phyloP scores from a whole-genome alignment of 306 rosid species.

The Glycine soja region DNA sequence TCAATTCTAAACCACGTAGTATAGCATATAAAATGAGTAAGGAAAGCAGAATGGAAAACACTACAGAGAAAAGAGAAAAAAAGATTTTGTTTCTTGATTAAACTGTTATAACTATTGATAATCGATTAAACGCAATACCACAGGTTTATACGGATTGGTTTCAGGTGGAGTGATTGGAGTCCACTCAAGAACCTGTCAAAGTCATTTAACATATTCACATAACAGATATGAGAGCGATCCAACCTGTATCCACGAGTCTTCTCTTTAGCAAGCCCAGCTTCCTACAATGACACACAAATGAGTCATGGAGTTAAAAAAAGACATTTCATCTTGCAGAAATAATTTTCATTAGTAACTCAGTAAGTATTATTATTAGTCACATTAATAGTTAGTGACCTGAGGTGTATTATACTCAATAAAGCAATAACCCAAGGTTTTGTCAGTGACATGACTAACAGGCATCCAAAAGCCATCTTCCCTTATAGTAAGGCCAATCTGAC shows the following conservation, averaged over 20 bases:
- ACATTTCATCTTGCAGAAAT: no score
- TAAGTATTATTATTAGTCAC: no score
- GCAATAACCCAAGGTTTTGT: slow-evolving; percentile 72
- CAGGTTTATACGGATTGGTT: background rate
- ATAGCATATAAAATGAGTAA: no score
- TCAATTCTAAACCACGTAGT: background rate
- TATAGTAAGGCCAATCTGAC: background rate
- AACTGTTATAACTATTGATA: no score
- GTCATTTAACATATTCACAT: background rate
- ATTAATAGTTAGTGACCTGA: slow-evolving; percentile 52
- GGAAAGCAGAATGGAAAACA: no score
- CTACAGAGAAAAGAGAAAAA: no score
- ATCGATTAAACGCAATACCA: background rate
- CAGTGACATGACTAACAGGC: background rate
- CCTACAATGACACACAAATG: no score
- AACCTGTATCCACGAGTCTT: background rate
- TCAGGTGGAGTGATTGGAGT: background rate
- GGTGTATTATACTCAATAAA: slow-evolving; percentile 76
- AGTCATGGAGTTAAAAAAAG: no score
- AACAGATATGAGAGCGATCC: background rate
- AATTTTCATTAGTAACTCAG: no score
- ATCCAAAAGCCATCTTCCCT: background rate
- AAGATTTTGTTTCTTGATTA: no score
- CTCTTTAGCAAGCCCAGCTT: background rate
- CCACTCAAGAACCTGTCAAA: background rate